Conservation (phyloP, 345 rosid species). For the Hibiscus trionum region DNA sequence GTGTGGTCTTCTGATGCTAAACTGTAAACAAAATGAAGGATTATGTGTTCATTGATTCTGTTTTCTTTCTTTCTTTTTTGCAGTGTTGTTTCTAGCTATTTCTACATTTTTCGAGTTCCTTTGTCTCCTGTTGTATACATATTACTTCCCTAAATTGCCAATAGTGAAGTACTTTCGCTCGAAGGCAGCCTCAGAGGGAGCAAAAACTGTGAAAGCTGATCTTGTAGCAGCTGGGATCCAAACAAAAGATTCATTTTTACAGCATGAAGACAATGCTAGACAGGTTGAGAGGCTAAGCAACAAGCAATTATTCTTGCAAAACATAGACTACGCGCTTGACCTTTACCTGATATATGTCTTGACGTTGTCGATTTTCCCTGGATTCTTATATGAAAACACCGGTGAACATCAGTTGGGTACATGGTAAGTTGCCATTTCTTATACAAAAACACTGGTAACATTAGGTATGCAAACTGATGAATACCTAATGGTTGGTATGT, state of each 20-base stretch:
- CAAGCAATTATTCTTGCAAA: slow-evolving; percentile 44
- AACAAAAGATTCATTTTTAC: slow-evolving; percentile 18
- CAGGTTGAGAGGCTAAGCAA: slow-evolving; percentile 37
- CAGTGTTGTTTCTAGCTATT: slow-evolving; percentile 72
- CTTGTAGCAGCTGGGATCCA: slow-evolving; percentile 83
- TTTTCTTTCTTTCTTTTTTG: neutral
- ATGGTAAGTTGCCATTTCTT: slow-evolving; percentile 30
- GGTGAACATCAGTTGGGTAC: slow-evolving; percentile 53
- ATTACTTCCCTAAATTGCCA: slow-evolving; percentile 59
- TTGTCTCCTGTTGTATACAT: slow-evolving; percentile 61
- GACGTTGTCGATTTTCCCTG: slow-evolving; percentile 74
- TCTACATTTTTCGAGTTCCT: slow-evolving; percentile 56
- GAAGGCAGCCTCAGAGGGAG: slow-evolving; percentile 85
- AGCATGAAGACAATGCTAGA: slow-evolving; percentile 25
- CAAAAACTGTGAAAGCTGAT: slow-evolving; percentile 61
- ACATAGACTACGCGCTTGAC: slow-evolving; percentile 58
- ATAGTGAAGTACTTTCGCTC: slow-evolving; percentile 69
- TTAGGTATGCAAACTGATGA: neutral
- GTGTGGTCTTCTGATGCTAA: neutral
- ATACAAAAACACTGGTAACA: too few relatives aligned
- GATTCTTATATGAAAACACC: slow-evolving; percentile 73
- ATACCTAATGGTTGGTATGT: neutral
- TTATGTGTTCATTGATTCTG: neutral
- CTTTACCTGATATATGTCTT: slow-evolving; percentile 54
- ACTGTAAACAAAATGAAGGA: too few relatives aligned